Base-by-base conservation (phyloP, 192 early-diverging fungal genomes). In the Dissophora ornata region DNA sequence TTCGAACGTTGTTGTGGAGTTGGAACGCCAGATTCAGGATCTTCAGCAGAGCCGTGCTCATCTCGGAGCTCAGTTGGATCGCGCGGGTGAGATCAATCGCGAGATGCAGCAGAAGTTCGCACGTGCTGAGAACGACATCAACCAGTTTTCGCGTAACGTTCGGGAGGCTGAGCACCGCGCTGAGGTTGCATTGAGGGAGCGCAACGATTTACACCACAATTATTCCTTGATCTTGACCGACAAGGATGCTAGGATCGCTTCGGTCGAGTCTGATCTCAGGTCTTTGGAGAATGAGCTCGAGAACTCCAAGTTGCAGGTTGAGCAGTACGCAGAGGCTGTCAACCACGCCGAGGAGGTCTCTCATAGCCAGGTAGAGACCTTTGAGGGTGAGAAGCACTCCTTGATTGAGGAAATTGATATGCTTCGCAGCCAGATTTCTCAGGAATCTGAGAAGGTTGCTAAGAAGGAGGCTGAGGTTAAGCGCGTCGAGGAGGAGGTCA, bases 351-450 rank as follows among this genome's bases (percentile, higher is more conserved):
- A 77, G 53, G 73, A 62, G 42, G 51, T 67, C 22, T 38, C 64
- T 0, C 63, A 55, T 12, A 77, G 73, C 45, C 73, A 59, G 36
- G 59, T 26, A 2, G 64, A 77, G 53, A 36, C 73, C 6, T 77
- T 67, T 41, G 64, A 62, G 25, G 73, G 64, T 12, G 73, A 77
- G 46, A 77, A 67, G 36, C 73, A 63, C 29, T 67, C 64, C 0
- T 36, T 77, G 58, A 62, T 77, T n/a, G 73, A 77, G 21, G 73
- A 77, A 46, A 67, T 77, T 51, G 73, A 67, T 9, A 62, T 67
- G 38, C 58, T 77, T 12, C 73, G 73, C 10, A 50, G 26, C 9
- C 57, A 62, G 32, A 16, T 56, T 21, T 13, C 45, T 12, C 49
- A 67, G 15, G 73, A 67, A 45, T 41, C 46, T 1, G 73, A 46